These are phyloP conservation scores for Dichotomocladium elegans DNA, from an alignment of 371 early-diverging fungal genomes.

Conservation along the genomic window DNA sequence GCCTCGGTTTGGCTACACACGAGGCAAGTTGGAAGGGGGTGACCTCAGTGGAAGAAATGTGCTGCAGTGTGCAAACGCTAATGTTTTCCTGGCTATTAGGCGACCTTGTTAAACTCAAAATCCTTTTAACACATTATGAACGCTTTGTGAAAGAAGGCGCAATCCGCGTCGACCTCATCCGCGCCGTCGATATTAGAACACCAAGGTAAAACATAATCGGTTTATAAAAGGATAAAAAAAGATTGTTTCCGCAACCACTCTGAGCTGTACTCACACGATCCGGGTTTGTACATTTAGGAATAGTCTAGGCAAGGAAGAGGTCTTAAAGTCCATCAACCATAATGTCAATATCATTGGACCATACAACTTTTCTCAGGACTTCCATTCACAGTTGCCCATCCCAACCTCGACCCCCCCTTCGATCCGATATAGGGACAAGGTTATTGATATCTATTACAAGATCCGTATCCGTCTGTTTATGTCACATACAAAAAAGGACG, in stretches of 20 bases:
- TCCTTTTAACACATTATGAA: slow-evolving; percentile 29
- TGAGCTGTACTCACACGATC: no score
- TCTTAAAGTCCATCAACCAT: slow-evolving; percentile 14
- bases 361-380: slow-evolving; percentile 17
- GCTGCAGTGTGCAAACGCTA: neutral
- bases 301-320: slow-evolving; percentile 12
- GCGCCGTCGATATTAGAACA: slow-evolving; percentile 33
- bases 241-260: neutral
- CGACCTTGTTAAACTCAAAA: slow-evolving; percentile 35
- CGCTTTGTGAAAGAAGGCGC: slow-evolving; percentile 21
- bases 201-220: slow-evolving; percentile 8
- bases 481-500: slow-evolving; percentile 4
- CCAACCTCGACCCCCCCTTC: slow-evolving; percentile 48
- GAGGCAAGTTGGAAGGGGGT: slow-evolving; percentile 24
- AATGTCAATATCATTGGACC: slow-evolving; percentile 17
- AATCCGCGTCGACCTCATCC: slow-evolving; percentile 28
- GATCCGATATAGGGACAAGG: slow-evolving; percentile 31
- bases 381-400: slow-evolving; percentile 27
- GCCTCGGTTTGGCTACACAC: slow-evolving; percentile 41
- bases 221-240: neutral
- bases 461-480: slow-evolving; percentile 18
- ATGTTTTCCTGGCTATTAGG: slow-evolving; percentile 16
- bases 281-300: slow-evolving; percentile 3
- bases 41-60: neutral
- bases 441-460: slow-evolving; percentile 36